Percentiles rank a stretch among this genome's conserved stretches.
phyloP scores from a whole-genome alignment of 2,329 filamentous ascomycete genomes.

The Venturiaceae sp. region DNA sequence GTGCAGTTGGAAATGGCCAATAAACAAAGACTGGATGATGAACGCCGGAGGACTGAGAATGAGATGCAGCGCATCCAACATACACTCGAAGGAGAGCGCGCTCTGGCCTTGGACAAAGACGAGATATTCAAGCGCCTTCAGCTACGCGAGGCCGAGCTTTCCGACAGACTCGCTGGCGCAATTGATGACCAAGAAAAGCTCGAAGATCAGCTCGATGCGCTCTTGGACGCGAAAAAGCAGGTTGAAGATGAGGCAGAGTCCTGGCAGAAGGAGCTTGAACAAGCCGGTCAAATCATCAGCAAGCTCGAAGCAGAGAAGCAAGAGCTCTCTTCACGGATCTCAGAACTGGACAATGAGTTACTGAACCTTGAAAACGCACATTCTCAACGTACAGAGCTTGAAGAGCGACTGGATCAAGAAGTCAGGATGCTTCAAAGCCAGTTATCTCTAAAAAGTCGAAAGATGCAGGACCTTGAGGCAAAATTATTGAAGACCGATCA shows the following conservation, averaged over 20 bases:
- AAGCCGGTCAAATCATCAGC: conserved; percentile 79
- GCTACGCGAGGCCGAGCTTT: conserved; percentile 79
- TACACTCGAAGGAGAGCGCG: conserved; percentile 87
- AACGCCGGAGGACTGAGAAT: conserved; percentile 73
- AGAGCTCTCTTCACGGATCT: conserved; percentile 56
- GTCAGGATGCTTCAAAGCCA: conserved; percentile 89
- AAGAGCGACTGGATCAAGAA: conserved; percentile 70
- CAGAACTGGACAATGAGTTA: conserved; percentile 61
- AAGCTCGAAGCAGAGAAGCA: conserved; percentile 81
- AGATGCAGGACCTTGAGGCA: conserved; percentile 75
- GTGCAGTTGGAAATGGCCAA: conserved; percentile 68
- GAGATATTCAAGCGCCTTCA: conserved; percentile 98
- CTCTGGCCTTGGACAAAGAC: conserved; percentile 94
- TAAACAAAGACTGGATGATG: conserved; percentile 77
- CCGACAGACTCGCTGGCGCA: conserved; percentile 84
- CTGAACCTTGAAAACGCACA: conserved; percentile 60
- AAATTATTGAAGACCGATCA: conserved; percentile 80
- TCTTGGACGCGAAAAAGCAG: conserved; percentile 81
- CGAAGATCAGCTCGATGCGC: conserved; percentile 83
- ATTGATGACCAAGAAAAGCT: conserved; percentile 90
- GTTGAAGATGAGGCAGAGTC: conserved; percentile 77
- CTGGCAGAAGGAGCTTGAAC: conserved; percentile 74
- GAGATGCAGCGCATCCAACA: conserved; percentile 89
- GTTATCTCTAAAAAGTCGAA: conserved; percentile 77
- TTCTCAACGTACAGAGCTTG: conserved; percentile 63